Conservation (phyloP, 176 grass and related monocot species). For the Miscanthus lutarioriparius region DNA sequence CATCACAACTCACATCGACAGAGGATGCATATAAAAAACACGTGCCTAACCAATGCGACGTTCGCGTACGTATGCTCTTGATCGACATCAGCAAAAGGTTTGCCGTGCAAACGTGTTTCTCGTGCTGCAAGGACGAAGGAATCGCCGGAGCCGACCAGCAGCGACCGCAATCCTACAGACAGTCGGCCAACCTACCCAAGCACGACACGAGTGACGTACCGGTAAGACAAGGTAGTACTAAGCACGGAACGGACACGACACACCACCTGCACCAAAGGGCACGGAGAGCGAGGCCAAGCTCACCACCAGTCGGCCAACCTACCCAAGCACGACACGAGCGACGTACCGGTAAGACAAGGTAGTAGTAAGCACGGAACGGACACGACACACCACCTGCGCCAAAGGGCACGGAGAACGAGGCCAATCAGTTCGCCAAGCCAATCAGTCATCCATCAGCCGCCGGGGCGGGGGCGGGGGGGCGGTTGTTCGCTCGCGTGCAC, state of each 20-base stretch:
- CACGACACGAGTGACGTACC: neutral
- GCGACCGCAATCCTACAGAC: neutral
- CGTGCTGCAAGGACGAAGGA: slow-evolving; percentile 6
- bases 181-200: neutral
- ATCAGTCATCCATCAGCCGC: too few species aligned
- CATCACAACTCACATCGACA: neutral
- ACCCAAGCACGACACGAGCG: neutral
- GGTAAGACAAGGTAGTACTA: neutral
- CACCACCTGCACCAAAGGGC: too few species aligned
- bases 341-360: neutral
- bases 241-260: neutral
- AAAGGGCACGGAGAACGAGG: too few species aligned
- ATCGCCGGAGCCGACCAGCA: neutral
- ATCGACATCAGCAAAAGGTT: neutral
- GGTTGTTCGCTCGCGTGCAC: too few species aligned
- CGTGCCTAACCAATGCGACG: neutral
- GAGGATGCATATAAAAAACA: neutral
- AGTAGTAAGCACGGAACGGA: neutral
- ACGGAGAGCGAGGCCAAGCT: too few species aligned
- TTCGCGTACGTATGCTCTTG: neutral
- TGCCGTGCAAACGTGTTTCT: slow-evolving; percentile 1
- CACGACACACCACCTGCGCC: slow-evolving; percentile 14
- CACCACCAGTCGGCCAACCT: neutral
- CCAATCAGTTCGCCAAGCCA: too few species aligned
- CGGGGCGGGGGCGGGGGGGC: too few species aligned